Evolutionary conservation across 257 asterid genomes (phyloP), one percentile per base, ranked within the genome.

Genomic region (Forsythia suspensa): DNA sequence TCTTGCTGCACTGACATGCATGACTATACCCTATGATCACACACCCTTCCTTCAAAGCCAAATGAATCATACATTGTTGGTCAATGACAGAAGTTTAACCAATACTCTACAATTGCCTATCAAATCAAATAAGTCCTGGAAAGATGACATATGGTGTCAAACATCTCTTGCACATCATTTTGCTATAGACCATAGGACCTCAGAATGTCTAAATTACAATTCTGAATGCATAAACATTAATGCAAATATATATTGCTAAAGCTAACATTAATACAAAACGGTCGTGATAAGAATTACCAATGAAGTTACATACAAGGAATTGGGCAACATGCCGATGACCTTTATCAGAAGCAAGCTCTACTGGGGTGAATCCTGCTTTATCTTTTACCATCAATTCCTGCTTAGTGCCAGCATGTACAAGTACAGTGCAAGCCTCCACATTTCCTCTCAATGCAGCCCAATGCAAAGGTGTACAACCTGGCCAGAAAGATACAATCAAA

Each of bases 401-500:
- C 89, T 92, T 96, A 21, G 97, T 85, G 78, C 98, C 99, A 61
- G 99, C 88, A 81, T 94, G 97, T 63, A 90, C 94, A 80, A 96
- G 97, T 84, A 96, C 89, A 77, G 91, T 89, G 86, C 97, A 94
- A 66, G 98, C 97, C 89, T 96, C 99, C 79, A 87, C 80, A 72
- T 92, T 83, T 83, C 98, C 99, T 82, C 92, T 91, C 86, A 94
- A 79, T 69, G 97, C 97, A 81, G 98, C 97, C 99, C 99, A 96
- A 80, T 96, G 99, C 82, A 96, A 84, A 77, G 99, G 99, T 72
- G 99, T 92, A 85, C 98, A 92, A 8, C 99, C 99, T 96, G 86
- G 84, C 39, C 66, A 76, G 78, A 61, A 82, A 77, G 20, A 73
- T 61, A 24, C 70, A 75, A 79, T 71, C 83, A 63, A 79, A 57